Percentiles rank a stretch among this genome's conserved stretches.
phyloP scores from a whole-genome alignment of 345 rosid genomes.

The Hibiscus mutabilis region DNA sequence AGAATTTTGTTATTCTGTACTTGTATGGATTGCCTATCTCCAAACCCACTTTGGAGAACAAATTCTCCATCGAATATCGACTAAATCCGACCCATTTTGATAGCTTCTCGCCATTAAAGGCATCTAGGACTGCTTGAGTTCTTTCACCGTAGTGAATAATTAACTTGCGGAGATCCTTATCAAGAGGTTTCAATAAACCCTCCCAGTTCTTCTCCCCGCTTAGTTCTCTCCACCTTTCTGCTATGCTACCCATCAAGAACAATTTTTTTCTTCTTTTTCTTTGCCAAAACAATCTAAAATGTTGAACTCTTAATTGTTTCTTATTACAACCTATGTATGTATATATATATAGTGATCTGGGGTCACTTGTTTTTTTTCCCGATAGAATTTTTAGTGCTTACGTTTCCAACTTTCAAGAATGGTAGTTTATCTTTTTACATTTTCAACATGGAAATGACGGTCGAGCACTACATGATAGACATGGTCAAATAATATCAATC shows the following conservation, averaged over 20 bases:
- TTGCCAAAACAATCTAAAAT: background rate
- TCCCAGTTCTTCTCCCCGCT: conserved; percentile 28
- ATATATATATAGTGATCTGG: background rate
- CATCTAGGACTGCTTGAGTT: background rate
- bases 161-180: conserved; percentile 22
- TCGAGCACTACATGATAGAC: background rate
- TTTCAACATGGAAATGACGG: background rate
- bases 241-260: conserved; percentile 2
- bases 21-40: conserved; percentile 24
- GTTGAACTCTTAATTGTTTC: background rate
- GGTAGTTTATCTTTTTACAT: background rate
- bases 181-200: conserved; percentile 23
- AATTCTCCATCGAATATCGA: no score
- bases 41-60: no score
- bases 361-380: background rate
- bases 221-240: conserved; percentile 15
- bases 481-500: conserved; percentile 2
- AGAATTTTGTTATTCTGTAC: conserved; percentile 19
- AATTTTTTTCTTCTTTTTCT: background rate
- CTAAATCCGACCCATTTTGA: conserved; percentile 10
- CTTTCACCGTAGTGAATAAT: conserved; percentile 26
- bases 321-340: background rate
- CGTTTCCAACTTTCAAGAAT: background rate
- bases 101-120: background rate
- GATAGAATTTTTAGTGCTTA: background rate